A percentile compares a stretch with the other conserved stretches of the same genome.
Conservation (phyloP, 2,329 filamentous ascomycete genomes). For the Saccharata proteae region DNA sequence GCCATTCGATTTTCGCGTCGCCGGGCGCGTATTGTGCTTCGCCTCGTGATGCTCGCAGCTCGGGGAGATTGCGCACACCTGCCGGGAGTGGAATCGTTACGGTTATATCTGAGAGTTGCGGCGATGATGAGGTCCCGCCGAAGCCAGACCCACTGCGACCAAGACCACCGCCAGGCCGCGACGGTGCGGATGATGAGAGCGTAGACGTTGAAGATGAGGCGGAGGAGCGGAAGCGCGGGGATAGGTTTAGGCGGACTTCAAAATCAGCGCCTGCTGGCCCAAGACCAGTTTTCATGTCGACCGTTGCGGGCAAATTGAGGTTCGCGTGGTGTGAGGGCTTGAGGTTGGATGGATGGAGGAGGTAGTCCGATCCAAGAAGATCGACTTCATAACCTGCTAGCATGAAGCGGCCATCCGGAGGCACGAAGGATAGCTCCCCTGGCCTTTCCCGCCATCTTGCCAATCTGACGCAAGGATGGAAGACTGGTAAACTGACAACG, state of each 20-base stretch:
- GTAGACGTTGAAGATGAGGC: slow-evolving; percentile 14
- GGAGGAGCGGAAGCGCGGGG: slow-evolving; percentile 35
- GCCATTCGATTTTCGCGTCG: slow-evolving; percentile 68
- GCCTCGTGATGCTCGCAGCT: slow-evolving; percentile 66
- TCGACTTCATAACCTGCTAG: slow-evolving; percentile 92
- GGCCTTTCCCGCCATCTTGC: slow-evolving; percentile 81
- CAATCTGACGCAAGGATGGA: slow-evolving; percentile 88
- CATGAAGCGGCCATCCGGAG: slow-evolving; percentile 87
- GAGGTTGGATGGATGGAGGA: slow-evolving; percentile 16
- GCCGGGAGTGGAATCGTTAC: slow-evolving; percentile 69
- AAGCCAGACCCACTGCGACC: slow-evolving; percentile 20
- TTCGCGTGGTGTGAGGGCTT: slow-evolving; percentile 33
- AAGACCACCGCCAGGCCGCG: slow-evolving; percentile 13
- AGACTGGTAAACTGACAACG: slow-evolving; percentile 78
- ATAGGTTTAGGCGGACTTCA: slow-evolving; percentile 65
- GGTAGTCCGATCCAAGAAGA: slow-evolving; percentile 57
- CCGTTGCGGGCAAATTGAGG: slow-evolving; percentile 67
- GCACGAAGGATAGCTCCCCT: slow-evolving; percentile 89
- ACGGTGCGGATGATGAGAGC: slow-evolving; percentile 26
- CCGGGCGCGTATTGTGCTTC: slow-evolving; percentile 72
- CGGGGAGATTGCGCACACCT: slow-evolving; percentile 69
- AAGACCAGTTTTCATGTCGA: slow-evolving; percentile 72
- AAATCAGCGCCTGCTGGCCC: slow-evolving; percentile 72
- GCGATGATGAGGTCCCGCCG: slow-evolving; percentile 23
- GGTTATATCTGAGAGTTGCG: slow-evolving; percentile 58